These are phyloP conservation scores for Trichocladium uniseriatum DNA, from an alignment of 495 filamentous ascomycete species.

Conservation along the genomic window DNA sequence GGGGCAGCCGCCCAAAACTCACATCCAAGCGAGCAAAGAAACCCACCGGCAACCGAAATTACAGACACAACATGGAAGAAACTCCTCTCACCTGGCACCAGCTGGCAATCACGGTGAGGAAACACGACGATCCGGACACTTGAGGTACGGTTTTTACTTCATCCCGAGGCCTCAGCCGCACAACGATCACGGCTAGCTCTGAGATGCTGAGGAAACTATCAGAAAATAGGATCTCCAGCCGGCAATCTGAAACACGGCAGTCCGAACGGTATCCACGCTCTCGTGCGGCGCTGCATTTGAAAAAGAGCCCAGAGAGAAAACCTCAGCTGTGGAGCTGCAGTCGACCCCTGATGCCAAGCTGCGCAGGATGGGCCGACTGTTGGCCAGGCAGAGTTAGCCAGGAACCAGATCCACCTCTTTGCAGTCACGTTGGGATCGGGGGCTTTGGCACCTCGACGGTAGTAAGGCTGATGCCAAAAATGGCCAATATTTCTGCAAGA, in stretches of 20 bases:
- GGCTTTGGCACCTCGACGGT: no score
- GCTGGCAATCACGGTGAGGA: not conserved
- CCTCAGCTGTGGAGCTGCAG: not conserved
- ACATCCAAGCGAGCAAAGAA: not conserved
- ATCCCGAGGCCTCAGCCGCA: no score
- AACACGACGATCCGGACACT: no score
- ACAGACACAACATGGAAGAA: not conserved
- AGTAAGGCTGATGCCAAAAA: no score
- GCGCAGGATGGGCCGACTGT: not conserved
- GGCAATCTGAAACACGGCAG: conserved; percentile 15
- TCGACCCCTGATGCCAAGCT: conserved; percentile 9
- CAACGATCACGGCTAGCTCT: no score
- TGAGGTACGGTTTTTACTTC: no score
- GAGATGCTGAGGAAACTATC: not conserved
- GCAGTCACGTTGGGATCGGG: no score
- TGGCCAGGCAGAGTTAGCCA: not conserved
- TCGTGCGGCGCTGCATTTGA: conserved; percentile 9
- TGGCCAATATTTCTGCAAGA: no score
- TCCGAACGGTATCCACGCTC: not conserved
- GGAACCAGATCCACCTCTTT: not conserved
- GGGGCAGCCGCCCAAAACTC: no score
- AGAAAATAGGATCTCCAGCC: conserved; percentile 1
- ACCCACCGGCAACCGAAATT: conserved; percentile 3
- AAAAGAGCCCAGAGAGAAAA: not conserved
- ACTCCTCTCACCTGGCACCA: not conserved